phyloP scores from a whole-genome alignment of 75 land plant species.

The Picea sitchensis region DNA sequence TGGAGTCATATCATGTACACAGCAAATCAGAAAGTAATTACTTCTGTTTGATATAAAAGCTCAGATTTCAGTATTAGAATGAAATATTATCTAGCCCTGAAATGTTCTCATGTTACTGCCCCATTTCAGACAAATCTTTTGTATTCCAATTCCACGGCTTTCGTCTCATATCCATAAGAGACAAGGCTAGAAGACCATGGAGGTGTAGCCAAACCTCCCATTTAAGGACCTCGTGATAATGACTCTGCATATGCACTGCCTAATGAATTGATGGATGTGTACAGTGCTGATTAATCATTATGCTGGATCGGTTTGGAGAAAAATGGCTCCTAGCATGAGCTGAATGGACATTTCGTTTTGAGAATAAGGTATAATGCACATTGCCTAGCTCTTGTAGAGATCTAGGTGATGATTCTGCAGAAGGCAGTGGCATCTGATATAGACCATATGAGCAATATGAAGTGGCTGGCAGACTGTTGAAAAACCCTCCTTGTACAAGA shows the following conservation, averaged over 20 bases:
- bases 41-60: no score
- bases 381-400: not conserved
- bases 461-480: not conserved
- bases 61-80: no score
- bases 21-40: no score
- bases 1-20: no score
- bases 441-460: slow-evolving; percentile 2
- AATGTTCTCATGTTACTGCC: not conserved
- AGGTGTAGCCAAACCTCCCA: not conserved
- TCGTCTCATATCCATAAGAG: not conserved
- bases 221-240: not conserved
- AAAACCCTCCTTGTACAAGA: not conserved
- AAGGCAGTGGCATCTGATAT: not conserved
- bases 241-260: slow-evolving; percentile 1
- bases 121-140: not conserved
- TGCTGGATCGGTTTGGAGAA: not conserved
- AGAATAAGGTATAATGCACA: not conserved
- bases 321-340: not conserved
- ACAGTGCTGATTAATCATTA: not conserved
- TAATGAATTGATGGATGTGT: not conserved
- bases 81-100: no score
- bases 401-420: not conserved
- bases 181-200: not conserved
- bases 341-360: not conserved
- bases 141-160: not conserved